Percentiles rank a stretch among this genome's conserved stretches.
Conservation (phyloP, 2,329 filamentous ascomycete genomes). For the Clarireedia homoeocarpa region DNA sequence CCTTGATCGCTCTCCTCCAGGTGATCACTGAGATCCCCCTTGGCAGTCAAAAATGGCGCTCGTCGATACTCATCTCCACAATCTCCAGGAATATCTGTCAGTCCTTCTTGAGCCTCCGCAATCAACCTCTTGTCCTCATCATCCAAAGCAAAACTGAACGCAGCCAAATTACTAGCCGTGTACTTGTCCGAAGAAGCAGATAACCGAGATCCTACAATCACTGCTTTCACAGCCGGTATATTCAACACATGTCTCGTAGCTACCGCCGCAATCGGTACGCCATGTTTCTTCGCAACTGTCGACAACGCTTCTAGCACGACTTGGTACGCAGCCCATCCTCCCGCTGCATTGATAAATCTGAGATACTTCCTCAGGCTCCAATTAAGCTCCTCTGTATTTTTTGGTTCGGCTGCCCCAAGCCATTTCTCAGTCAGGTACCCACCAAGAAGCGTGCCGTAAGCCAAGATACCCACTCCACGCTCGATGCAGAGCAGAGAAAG, state of each 20-base stretch:
- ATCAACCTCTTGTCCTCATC: slow-evolving; percentile 8
- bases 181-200: slow-evolving; percentile 6
- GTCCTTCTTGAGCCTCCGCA: slow-evolving; percentile 18
- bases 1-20: slow-evolving; percentile 11
- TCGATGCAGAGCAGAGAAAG: slow-evolving; percentile 22
- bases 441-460: slow-evolving; percentile 31
- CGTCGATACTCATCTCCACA: slow-evolving; percentile 30
- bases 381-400: slow-evolving; percentile 18
- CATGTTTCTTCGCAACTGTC: slow-evolving; percentile 1
- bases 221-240: slow-evolving; percentile 4
- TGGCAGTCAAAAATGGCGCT: slow-evolving; percentile 28
- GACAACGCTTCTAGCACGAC: slow-evolving; percentile 2
- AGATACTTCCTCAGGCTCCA: slow-evolving; percentile 31
- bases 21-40: slow-evolving; percentile 27
- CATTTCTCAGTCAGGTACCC: slow-evolving; percentile 26
- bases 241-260: slow-evolving; percentile 9
- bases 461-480: slow-evolving; percentile 24
- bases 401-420: slow-evolving; percentile 22
- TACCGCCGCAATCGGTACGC: slow-evolving; percentile 7
- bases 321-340: slow-evolving; percentile 24
- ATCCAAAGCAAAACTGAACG: slow-evolving; percentile 3
- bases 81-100: slow-evolving; percentile 28
- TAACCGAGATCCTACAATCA: slow-evolving; percentile 11
- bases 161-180: slow-evolving; percentile 1
- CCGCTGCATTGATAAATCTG: slow-evolving; percentile 29